Evolutionary conservation across 176 grass and related monocot species (phyloP).

Genomic region (Carex cristatella): DNA sequence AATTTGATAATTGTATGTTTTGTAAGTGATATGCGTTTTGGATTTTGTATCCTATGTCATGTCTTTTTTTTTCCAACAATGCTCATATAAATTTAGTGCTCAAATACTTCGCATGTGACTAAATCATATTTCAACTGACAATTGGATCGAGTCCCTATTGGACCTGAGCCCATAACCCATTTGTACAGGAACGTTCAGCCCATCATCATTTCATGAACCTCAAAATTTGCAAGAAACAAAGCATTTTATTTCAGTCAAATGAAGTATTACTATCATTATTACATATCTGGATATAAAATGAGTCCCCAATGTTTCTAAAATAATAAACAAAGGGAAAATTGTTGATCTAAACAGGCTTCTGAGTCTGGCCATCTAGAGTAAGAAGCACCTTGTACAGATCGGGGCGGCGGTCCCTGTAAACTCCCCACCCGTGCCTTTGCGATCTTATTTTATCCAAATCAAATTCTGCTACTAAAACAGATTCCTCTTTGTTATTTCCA

Average conservation of each 20-base stretch:
- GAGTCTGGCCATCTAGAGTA: conserved; percentile 59
- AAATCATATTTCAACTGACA: no score
- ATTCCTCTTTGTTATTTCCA: conserved; percentile 83
- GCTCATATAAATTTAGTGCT: no score
- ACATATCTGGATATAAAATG: not conserved
- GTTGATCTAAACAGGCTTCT: not conserved
- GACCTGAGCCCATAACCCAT: not conserved
- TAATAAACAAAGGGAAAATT: not conserved
- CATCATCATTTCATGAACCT: not conserved
- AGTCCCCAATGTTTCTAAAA: not conserved
- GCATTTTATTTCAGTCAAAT: not conserved
- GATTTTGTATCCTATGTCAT: no score
- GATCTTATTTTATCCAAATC: conserved; percentile 75
- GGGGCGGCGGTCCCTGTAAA: conserved; percentile 82
- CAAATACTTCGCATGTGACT: no score
- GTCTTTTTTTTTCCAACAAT: no score
- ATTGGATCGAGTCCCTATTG: not conserved
- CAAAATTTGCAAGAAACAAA: not conserved
- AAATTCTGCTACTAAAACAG: conserved; percentile 64
- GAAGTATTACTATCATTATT: not conserved
- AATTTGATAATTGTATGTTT: no score
- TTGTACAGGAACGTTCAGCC: not conserved
- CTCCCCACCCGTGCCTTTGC: conserved; percentile 66
- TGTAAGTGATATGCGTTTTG: no score
- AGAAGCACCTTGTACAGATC: conserved; percentile 78